A percentile compares a stretch with the other conserved stretches of the same genome.
phyloP scores from a whole-genome alignment of 331 rosid species.

The Pyrus hybrid region DNA sequence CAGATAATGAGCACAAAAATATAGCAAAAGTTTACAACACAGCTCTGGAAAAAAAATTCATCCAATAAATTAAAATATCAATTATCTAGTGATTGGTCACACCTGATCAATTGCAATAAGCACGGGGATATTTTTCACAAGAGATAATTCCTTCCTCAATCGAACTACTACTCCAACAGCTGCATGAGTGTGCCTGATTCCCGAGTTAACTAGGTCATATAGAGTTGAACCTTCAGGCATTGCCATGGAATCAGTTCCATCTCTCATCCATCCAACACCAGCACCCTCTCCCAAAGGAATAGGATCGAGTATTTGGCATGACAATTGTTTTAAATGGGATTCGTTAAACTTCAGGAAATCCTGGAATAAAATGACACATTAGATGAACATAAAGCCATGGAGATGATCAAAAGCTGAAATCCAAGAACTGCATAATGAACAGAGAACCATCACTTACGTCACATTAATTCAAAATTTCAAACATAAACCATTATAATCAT shows the following conservation, averaged over 20 bases:
- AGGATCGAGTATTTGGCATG: constrained; percentile 70
- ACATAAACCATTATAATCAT: neutral
- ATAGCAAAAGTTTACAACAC: neutral
- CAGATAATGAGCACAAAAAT: constrained; percentile 18
- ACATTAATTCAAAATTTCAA: neutral
- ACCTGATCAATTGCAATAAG: constrained; percentile 97
- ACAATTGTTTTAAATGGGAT: constrained; percentile 41
- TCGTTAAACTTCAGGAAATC: constrained; percentile 85
- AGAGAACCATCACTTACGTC: neutral
- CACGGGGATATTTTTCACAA: constrained; percentile 79
- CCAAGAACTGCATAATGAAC: neutral
- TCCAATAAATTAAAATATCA: constrained; percentile 8
- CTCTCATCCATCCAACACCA: constrained; percentile 94
- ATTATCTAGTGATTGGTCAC: constrained; percentile 24
- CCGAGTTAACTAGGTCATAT: constrained; percentile 70
- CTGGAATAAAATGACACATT: constrained; percentile 37
- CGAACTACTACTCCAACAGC: constrained; percentile 90
- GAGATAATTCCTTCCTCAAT: constrained; percentile 84
- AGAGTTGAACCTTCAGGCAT: constrained; percentile 74
- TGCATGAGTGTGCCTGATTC: constrained; percentile 85
- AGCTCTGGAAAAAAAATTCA: neutral
- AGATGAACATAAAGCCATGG: constrained; percentile 8
- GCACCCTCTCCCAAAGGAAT: constrained; percentile 90
- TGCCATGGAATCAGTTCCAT: constrained; percentile 55
- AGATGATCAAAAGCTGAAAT: neutral